A percentile compares a stretch with the other conserved stretches of the same genome.
These are phyloP conservation scores for Collybia sordida DNA, from an alignment of 768 basidiomycete species.

Conservation along the genomic window DNA sequence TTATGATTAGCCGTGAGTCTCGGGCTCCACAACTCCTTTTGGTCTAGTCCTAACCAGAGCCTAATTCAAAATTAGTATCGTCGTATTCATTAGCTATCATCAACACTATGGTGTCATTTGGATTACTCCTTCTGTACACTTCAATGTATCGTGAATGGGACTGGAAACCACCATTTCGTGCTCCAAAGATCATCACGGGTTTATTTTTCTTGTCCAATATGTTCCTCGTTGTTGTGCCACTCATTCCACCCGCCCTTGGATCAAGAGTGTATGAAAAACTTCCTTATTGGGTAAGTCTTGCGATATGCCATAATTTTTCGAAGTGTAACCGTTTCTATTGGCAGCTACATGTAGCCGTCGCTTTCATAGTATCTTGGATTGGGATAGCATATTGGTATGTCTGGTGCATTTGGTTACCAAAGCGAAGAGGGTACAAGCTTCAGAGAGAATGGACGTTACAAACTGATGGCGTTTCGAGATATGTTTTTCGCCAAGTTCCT, in stretches of 20 bases:
- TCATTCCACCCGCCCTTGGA: constrained; percentile 59
- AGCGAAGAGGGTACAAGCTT: constrained; percentile 46
- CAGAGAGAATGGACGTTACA: constrained; percentile 45
- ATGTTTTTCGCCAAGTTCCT: constrained; percentile 44
- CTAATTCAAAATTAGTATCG: constrained; percentile 39
- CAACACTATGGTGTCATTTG: constrained; percentile 59
- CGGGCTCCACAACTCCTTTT: background rate
- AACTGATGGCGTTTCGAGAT: constrained; percentile 60
- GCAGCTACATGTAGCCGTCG: constrained; percentile 51
- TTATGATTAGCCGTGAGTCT: constrained; percentile 61
- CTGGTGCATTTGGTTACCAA: constrained; percentile 50
- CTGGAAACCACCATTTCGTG: constrained; percentile 69
- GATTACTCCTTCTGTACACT: constrained; percentile 62
- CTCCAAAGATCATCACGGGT: constrained; percentile 45
- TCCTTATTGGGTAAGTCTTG: constrained; percentile 64
- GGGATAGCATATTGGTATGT: constrained; percentile 60
- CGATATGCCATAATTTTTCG: background rate
- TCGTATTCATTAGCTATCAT: constrained; percentile 59
- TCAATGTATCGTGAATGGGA: constrained; percentile 36
- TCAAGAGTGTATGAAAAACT: constrained; percentile 52
- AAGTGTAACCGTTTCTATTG: background rate
- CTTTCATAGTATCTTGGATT: constrained; percentile 43
- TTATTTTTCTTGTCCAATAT: constrained; percentile 67
- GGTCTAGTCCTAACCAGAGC: background rate
- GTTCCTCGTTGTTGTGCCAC: constrained; percentile 60